Evolutionary conservation across 345 rosid genomes (phyloP).

Genomic region (Populus alba): DNA sequence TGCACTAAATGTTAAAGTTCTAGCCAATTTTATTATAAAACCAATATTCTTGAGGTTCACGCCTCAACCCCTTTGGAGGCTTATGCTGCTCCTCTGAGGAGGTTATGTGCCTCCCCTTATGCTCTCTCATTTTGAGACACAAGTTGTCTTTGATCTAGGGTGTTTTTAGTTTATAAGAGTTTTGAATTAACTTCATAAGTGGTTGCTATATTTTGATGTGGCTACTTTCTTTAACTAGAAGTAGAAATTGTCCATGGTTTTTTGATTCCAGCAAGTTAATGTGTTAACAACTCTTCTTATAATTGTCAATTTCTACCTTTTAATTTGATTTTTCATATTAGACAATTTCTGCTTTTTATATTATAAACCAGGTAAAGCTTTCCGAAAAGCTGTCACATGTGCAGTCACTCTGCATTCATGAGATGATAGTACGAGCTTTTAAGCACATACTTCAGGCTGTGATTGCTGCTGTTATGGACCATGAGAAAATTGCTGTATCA

Average conservation of each 20-base stretch:
- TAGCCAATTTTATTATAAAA: background rate
- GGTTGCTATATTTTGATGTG: background rate
- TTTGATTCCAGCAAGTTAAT: background rate
- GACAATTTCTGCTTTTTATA: conserved; percentile 21
- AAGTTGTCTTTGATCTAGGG: background rate
- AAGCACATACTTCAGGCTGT: conserved; percentile 90
- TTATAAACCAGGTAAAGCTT: conserved; percentile 69
- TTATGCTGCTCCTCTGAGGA: no score
- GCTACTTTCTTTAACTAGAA: background rate
- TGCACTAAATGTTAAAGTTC: background rate
- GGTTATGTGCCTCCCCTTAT: no score
- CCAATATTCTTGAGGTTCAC: background rate
- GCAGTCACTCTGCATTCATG: conserved; percentile 91
- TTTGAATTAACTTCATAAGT: background rate
- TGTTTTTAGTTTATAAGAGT: background rate
- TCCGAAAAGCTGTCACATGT: conserved; percentile 94
- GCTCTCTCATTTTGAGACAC: no score
- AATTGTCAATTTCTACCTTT: background rate
- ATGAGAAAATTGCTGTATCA: conserved; percentile 60
- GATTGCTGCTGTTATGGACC: conserved; percentile 62
- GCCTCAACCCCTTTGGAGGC: background rate
- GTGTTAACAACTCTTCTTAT: background rate
- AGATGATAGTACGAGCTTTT: conserved; percentile 95
- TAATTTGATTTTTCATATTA: conserved; percentile 4
- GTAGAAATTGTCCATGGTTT: background rate